Percentiles rank a stretch among this genome's conserved stretches.
phyloP scores from a whole-genome alignment of 2,329 filamentous ascomycete species.

The Canariomyces notabilis region DNA sequence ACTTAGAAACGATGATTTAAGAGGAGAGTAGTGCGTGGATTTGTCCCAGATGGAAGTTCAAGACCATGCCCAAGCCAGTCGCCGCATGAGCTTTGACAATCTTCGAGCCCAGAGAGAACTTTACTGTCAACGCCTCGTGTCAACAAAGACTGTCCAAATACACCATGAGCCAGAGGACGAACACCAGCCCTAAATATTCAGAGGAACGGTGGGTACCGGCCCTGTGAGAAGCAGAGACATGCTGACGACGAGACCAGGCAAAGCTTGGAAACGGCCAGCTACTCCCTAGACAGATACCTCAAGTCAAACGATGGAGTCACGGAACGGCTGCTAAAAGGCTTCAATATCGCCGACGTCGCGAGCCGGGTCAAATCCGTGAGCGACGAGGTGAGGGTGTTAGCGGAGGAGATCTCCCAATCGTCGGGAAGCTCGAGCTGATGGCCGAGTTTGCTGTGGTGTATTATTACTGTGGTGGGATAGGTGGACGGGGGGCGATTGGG shows the following conservation, averaged over 20 bases:
- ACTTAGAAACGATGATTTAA: no score
- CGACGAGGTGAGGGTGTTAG: conserved; percentile 9
- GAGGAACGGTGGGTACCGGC: conserved; percentile 15
- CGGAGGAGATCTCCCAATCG: conserved; percentile 2
- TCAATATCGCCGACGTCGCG: conserved; percentile 1
- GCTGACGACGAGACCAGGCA: conserved; percentile 5
- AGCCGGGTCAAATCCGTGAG: conserved; percentile 8
- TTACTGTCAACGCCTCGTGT: neutral
- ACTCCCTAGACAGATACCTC: conserved; percentile 19
- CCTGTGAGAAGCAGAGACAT: neutral
- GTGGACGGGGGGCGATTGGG: neutral
- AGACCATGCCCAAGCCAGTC: no score
- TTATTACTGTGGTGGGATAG: neutral
- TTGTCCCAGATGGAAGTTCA: no score
- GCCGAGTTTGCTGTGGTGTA: neutral
- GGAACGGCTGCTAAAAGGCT: conserved; percentile 18
- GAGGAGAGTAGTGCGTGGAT: no score
- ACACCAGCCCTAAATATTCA: conserved; percentile 10
- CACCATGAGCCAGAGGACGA: conserved; percentile 7
- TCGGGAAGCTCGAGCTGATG: conserved; percentile 1
- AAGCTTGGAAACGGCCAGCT: conserved; percentile 4
- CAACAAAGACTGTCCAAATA: neutral
- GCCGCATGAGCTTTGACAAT: no score
- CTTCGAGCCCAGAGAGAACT: no score
- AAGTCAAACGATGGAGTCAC: conserved; percentile 10